These are phyloP conservation scores for Coemansia sp. DNA, from an alignment of 192 early-diverging fungal species.

Conservation along the genomic window DNA sequence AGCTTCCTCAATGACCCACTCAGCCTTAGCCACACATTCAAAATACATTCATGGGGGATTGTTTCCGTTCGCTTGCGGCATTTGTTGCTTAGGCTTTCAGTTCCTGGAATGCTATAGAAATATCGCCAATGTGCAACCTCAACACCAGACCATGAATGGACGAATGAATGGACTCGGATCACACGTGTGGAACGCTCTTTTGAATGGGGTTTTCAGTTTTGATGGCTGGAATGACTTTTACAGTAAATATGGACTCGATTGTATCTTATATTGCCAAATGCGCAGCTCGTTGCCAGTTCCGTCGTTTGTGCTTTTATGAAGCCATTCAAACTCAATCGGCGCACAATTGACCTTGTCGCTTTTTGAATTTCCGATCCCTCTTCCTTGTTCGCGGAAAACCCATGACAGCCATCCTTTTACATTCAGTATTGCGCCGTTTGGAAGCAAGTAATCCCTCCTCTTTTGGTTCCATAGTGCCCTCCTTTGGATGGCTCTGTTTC, in stretches of 20 bases:
- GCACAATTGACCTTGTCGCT: background rate
- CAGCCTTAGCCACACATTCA: constrained; percentile 1
- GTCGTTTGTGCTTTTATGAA: background rate
- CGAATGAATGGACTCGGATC: no score
- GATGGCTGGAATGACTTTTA: background rate
- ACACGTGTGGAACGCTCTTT: background rate
- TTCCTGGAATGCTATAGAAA: background rate
- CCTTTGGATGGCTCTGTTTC: background rate
- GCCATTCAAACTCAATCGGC: constrained; percentile 3
- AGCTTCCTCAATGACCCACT: background rate
- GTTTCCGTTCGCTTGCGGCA: background rate
- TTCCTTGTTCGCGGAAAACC: background rate
- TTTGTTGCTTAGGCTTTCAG: background rate
- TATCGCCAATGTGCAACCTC: background rate
- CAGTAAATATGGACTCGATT: background rate
- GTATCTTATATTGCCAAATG: background rate
- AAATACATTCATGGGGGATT: background rate
- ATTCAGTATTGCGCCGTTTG: background rate
- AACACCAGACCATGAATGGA: background rate
- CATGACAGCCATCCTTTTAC: no score
- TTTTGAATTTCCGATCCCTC: constrained; percentile 1
- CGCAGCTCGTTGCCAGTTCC: background rate
- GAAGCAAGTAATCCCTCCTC: background rate
- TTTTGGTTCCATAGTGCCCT: no score
- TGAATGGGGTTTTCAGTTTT: background rate